Conservation (phyloP, 768 basidiomycete genomes). For the Ramaria sp. region DNA sequence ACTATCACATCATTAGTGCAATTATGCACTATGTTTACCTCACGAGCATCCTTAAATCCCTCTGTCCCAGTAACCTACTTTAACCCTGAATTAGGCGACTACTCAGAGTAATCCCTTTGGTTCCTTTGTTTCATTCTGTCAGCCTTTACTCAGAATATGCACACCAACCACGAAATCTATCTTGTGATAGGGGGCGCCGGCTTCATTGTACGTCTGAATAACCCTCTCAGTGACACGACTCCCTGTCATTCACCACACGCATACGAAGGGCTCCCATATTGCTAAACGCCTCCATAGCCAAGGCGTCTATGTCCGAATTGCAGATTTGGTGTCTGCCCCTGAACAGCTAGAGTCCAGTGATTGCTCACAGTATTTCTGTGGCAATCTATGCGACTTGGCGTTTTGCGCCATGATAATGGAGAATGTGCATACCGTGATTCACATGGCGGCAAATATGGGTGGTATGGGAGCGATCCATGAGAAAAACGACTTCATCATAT, state of each 20-base stretch:
- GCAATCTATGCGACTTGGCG: slow-evolving; percentile 34
- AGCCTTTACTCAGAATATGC: too few relatives aligned
- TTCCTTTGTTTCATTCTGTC: too few relatives aligned
- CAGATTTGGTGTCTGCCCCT: slow-evolving; percentile 26
- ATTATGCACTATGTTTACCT: too few relatives aligned
- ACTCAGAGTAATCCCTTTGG: too few relatives aligned
- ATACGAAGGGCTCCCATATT: slow-evolving; percentile 39
- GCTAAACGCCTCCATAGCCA: slow-evolving; percentile 26
- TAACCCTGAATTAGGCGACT: too few relatives aligned
- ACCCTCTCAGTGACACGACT: too few relatives aligned
- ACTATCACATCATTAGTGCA: too few relatives aligned
- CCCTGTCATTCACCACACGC: too few relatives aligned
- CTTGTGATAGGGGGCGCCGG: slow-evolving; percentile 44
- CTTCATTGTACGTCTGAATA: slow-evolving; percentile 34
- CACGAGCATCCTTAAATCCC: too few relatives aligned
- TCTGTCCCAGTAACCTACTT: too few relatives aligned
- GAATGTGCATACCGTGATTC: slow-evolving; percentile 36
- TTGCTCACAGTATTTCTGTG: slow-evolving; percentile 29
- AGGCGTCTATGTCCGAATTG: slow-evolving; percentile 31
- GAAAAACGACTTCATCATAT: slow-evolving; percentile 38
- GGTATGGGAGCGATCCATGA: slow-evolving; percentile 55
- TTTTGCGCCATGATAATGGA: slow-evolving; percentile 28
- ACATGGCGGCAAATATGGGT: slow-evolving; percentile 54
- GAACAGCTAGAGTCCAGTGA: slow-evolving; percentile 14
- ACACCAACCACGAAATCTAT: slow-evolving; percentile 15